Evolutionary conservation across 2,329 filamentous ascomycete genomes (phyloP), one percentile per base, ranked within the genome.

Genomic region (Ampelomyces quisqualis): DNA sequence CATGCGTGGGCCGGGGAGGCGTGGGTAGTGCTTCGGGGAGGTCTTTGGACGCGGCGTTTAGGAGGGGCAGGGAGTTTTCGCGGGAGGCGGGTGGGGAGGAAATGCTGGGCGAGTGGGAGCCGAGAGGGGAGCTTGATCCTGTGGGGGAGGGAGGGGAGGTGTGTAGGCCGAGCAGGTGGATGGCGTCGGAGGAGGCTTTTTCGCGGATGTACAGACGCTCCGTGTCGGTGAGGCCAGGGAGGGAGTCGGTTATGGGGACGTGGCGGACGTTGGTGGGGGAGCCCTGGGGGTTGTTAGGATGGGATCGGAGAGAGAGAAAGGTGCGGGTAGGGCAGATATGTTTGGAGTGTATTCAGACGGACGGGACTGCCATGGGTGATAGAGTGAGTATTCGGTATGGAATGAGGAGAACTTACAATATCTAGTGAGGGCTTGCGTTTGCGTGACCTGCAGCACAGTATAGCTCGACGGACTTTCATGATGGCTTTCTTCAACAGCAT

Each of bases 251-350:
- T 21, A 67, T 47, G 38, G 60, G 58, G 30, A 67, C 35, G 19
- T 51, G 51, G 32, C 62, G 55, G 17, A 65, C 54, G 39, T 67
- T 45, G 13, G 62, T 65, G 17, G 60, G 61, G 4, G 41, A 50
- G 8, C 62, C 55, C 64, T 67, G 13, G 10, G 18, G 15, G 8
- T n/a, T 6, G 8, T 18, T 29, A 13, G 15, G 18, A 13, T 29
- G 13, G 20, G 28, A 19, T 26, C 13, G 23, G 7, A 17, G 10
- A n/a, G 14, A 11, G n/a, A 20, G 18, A 6, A 22, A 26, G 10
- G 8, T 11, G n/a, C 7, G 3, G 20, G 22, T 22, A 22, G 31
- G 6, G n/a, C n/a, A n/a, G n/a, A n/a, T n/a, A n/a, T n/a, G n/a
- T n/a, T n/a, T n/a, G n/a, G n/a, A n/a, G n/a, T n/a, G n/a, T n/a